Evolutionary conservation across 768 basidiomycete species (phyloP).

Genomic region (Cytidiella melzeri): DNA sequence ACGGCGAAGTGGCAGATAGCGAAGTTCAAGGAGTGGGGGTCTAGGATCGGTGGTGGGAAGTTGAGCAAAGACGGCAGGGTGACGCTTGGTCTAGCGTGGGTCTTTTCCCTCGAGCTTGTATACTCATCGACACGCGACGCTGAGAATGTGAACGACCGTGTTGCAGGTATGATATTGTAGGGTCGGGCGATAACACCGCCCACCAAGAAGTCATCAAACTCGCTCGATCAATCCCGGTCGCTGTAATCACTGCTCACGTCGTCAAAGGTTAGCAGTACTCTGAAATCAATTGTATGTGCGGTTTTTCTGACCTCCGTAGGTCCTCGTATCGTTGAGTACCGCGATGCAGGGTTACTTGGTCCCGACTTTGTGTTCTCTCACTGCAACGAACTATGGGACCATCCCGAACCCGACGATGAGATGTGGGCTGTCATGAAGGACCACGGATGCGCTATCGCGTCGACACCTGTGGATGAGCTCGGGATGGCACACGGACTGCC

Average conservation of each 20-base stretch:
- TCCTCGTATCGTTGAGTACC: slow-evolving; percentile 16
- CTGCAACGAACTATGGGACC: slow-evolving; percentile 22
- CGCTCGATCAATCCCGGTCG: slow-evolving; percentile 17
- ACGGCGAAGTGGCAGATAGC: slow-evolving; percentile 19
- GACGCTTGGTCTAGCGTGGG: slow-evolving; percentile 24
- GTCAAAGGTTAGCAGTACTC: slow-evolving; percentile 13
- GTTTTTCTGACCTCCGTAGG: slow-evolving; percentile 5
- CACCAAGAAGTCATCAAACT: slow-evolving; percentile 18
- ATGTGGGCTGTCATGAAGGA: slow-evolving; percentile 25
- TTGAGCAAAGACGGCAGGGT: slow-evolving; percentile 22
- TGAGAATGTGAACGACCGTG: background rate
- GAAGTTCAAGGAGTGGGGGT: slow-evolving; percentile 19
- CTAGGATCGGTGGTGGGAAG: slow-evolving; percentile 16
- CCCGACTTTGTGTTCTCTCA: slow-evolving; percentile 26
- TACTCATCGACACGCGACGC: no score
- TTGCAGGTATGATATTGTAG: slow-evolving; percentile 19
- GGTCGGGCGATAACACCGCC: slow-evolving; percentile 9
- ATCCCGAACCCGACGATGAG: slow-evolving; percentile 19
- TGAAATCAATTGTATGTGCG: background rate
- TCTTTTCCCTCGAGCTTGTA: background rate
- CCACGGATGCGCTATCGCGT: slow-evolving; percentile 19
- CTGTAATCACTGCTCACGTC: slow-evolving; percentile 23
- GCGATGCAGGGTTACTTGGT: slow-evolving; percentile 23
- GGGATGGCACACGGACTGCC: slow-evolving; percentile 29
- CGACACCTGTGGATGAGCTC: slow-evolving; percentile 27